Evolutionary conservation across 2,329 filamentous ascomycete species (phyloP).

Genomic region (Teratosphaeria pseudoeucalypti): DNA sequence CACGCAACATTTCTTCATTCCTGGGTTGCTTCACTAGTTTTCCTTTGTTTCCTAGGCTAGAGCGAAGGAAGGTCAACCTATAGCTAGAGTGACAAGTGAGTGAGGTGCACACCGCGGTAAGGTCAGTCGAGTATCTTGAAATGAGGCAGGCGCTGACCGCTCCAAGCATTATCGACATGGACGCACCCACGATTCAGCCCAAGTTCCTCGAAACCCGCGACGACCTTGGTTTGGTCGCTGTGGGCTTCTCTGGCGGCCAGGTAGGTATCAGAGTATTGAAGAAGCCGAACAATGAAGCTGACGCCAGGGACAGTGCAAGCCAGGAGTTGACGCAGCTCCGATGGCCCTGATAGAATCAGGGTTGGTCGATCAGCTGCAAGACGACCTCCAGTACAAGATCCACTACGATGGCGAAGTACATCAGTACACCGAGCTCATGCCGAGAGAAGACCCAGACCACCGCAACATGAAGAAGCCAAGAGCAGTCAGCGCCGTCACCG

Average conservation of each 20-base stretch:
- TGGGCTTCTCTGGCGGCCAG: slow-evolving; percentile 94
- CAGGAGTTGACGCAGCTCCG: slow-evolving; percentile 83
- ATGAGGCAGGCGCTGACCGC: not conserved
- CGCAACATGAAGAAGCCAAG: slow-evolving; percentile 91
- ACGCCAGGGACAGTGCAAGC: slow-evolving; percentile 57
- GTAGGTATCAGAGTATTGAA: slow-evolving; percentile 37
- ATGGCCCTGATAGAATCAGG: slow-evolving; percentile 81
- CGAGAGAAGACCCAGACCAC: slow-evolving; percentile 62
- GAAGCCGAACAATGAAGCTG: slow-evolving; percentile 1
- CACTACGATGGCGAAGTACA: slow-evolving; percentile 76
- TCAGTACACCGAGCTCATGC: slow-evolving; percentile 66
- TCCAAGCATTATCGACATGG: slow-evolving; percentile 16
- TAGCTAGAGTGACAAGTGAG: not conserved
- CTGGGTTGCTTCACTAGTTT: not conserved
- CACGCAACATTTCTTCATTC: not conserved
- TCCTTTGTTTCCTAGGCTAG: not conserved
- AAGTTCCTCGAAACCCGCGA: slow-evolving; percentile 72
- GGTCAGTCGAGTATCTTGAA: not conserved
- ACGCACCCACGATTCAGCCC: slow-evolving; percentile 47
- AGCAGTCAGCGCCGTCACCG: slow-evolving; percentile 75
- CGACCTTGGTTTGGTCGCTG: slow-evolving; percentile 83
- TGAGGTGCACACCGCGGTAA: not conserved
- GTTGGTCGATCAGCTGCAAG: slow-evolving; percentile 68
- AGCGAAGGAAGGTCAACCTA: not conserved
- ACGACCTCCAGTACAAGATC: slow-evolving; percentile 81